Evolutionary conservation across 2,329 filamentous ascomycete genomes (phyloP), one percentile per base, ranked within the genome.

Genomic region (Penicillium occitanis): DNA sequence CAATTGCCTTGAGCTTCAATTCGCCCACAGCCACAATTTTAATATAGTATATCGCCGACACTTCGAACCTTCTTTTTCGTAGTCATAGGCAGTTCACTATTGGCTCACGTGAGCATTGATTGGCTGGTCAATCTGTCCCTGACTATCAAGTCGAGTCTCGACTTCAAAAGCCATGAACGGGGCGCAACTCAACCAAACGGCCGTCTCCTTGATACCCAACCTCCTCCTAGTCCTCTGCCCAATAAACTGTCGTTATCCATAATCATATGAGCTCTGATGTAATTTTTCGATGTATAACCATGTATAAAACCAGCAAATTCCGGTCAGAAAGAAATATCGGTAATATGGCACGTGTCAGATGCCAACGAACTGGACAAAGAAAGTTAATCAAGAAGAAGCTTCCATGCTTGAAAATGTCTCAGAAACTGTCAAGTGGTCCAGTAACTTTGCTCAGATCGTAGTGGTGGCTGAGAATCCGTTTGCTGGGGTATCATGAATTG

Each of bases 381-480:
- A 57, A 40, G 62, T 58, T 51, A 61, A 61, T 59, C 60, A 19
- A 61, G 65, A 59, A 64, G 42, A 60, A 67, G 11, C 53, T 25
- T 11, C 17, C 19, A 8, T 37, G 53, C 53, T 22, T 25, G 22
- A 37, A 37, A 37, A 37, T 57, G 33, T 57, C 33, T 57, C 53
- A 57, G n/a, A 6, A 57, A 5, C 11, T 22, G 10, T 37, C n/a
- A 37, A 50, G 11, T 37, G 33, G 33, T 25, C 33, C n/a, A 22
- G 53, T 57, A 37, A 57, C 33, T 37, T 22, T 40, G 8, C n/a
- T 40, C 19, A 40, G 8, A 14, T 57, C 25, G 11, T 57, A 17
- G 2, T 40, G 66, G 65, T 30, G 48, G 61, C 61, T 63, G 48
- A 48, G 37, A n/a, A 25, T 10, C 2, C 5, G 33, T 40, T 57